These are phyloP conservation scores for Fagus sylvatica DNA, from an alignment of 306 rosid species.

Conservation along the genomic window DNA sequence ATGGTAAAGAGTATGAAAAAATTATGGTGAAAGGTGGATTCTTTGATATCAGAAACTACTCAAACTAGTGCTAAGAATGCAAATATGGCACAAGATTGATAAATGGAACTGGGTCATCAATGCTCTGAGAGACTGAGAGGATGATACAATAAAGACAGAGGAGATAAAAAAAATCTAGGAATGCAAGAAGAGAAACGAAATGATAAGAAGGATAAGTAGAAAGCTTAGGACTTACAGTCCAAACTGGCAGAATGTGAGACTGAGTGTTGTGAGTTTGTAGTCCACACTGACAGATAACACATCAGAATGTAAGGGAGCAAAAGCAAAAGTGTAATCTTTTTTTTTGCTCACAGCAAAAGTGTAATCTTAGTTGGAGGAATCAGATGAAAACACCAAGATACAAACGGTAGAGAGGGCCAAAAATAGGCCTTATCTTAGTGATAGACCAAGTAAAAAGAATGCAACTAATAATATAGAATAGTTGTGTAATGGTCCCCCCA, in stretches of 20 bases:
- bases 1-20: neutral
- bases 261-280: constrained; percentile 24
- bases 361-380: constrained; percentile 49
- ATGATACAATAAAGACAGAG: neutral
- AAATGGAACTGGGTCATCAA: neutral
- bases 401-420: constrained; percentile 23
- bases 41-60: neutral
- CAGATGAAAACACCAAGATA: constrained; percentile 22
- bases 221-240: constrained; percentile 31
- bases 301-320: constrained; percentile 17
- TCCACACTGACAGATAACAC: constrained; percentile 39
- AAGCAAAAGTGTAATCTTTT: constrained; percentile 30
- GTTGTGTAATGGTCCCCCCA: constrained; percentile 44
- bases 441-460: constrained; percentile 19
- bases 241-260: constrained; percentile 11
- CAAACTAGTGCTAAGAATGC: no score
- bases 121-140: no score
- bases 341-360: no score
- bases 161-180: neutral
- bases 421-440: constrained; percentile 29
- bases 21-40: neutral
- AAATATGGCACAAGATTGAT: neutral
- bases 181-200: constrained; percentile 13
- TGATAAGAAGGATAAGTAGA: constrained; percentile 11
- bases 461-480: constrained; percentile 41